These are phyloP conservation scores for Lagenaria siceraria DNA, from an alignment of 306 rosid species.

Conservation along the genomic window DNA sequence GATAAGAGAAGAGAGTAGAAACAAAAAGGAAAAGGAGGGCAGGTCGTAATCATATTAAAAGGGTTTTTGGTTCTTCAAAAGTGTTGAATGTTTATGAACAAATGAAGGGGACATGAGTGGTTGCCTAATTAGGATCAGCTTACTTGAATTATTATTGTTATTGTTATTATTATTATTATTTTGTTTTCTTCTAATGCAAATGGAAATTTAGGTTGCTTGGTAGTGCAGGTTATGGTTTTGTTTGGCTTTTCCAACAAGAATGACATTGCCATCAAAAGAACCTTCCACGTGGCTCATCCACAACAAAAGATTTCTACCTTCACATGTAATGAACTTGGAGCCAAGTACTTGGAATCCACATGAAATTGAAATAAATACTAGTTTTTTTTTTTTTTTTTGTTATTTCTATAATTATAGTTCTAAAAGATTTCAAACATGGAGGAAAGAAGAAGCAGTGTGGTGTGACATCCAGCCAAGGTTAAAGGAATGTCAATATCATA, in stretches of 20 bases:
- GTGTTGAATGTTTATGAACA: not conserved
- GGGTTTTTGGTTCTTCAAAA: not conserved
- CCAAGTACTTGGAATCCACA: not conserved
- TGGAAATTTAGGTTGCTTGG: constrained; percentile 1
- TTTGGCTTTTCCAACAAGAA: constrained; percentile 5
- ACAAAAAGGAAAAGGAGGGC: not conserved
- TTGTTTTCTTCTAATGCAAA: not conserved
- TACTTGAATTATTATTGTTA: not conserved
- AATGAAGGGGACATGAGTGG: not conserved
- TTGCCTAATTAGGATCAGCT: not conserved
- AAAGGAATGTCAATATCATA: not conserved
- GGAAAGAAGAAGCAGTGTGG: not conserved
- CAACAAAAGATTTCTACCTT: not conserved
- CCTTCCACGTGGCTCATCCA: constrained; percentile 1
- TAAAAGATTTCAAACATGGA: not conserved
- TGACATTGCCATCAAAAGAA: not conserved
- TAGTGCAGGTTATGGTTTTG: not conserved
- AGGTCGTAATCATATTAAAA: not conserved
- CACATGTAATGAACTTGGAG: not conserved
- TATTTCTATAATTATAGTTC: too few relatives aligned
- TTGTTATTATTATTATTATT: not conserved
- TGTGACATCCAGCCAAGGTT: not conserved
- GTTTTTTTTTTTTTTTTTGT: too few relatives aligned
- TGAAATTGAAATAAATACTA: not conserved
- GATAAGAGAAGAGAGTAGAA: not conserved